These are phyloP conservation scores for Martiniozyma abietophila DNA, from an alignment of 805 yeast genomes.

Conservation along the genomic window DNA sequence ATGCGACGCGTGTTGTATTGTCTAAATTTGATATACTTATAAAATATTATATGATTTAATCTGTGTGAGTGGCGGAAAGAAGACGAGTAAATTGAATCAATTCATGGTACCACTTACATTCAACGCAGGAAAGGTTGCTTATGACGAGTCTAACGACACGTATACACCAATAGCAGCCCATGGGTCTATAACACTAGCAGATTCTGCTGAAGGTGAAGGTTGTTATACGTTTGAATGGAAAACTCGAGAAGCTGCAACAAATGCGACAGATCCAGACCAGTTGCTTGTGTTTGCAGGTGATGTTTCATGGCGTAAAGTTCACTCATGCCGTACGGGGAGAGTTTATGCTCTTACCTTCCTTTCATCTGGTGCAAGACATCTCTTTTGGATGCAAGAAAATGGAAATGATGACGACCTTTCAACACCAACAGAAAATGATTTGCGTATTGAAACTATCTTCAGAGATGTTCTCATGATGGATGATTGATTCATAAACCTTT, in stretches of 20 bases:
- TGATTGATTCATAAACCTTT: too few relatives aligned
- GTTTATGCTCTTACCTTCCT: constrained; percentile 38
- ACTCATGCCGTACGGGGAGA: constrained; percentile 67
- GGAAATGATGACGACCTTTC: constrained; percentile 50
- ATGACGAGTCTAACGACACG: constrained; percentile 47
- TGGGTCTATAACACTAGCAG: constrained; percentile 54
- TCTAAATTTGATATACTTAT: too few relatives aligned
- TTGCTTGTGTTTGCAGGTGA: constrained; percentile 78
- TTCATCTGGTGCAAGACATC: constrained; percentile 32
- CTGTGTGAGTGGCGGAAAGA: too few relatives aligned
- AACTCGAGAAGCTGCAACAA: constrained; percentile 48
- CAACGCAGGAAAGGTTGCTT: constrained; percentile 72
- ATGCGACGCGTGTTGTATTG: too few relatives aligned
- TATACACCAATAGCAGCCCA: constrained; percentile 67
- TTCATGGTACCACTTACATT: constrained; percentile 38
- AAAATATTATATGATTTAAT: too few relatives aligned
- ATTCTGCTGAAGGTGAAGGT: constrained; percentile 61
- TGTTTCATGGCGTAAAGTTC: constrained; percentile 63
- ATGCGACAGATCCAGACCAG: constrained; percentile 55
- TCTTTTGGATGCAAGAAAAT: constrained; percentile 75
- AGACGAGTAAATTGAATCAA: too few relatives aligned
- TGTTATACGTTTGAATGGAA: constrained; percentile 66
- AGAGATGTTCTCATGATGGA: constrained; percentile 39
- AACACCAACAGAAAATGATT: constrained; percentile 42
- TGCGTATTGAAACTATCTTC: constrained; percentile 37